Evolutionary conservation across 345 rosid species (phyloP).

Genomic region (Moringa oleifera): DNA sequence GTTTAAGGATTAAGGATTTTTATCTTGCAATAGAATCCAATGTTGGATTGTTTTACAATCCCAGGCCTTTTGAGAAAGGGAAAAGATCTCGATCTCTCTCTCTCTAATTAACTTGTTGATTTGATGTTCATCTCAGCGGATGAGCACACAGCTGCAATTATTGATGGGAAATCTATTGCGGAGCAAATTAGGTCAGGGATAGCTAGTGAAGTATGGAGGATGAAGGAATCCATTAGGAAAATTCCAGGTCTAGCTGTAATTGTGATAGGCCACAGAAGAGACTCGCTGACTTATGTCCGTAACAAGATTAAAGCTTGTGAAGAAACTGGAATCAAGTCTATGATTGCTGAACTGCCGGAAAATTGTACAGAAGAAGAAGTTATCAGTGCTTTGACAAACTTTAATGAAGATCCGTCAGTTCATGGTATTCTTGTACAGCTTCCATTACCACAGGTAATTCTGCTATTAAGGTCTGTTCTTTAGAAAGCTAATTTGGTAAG

Average conservation of each 20-base stretch:
- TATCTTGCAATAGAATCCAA: too few species aligned
- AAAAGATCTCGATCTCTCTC: neutral
- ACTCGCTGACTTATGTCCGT: constrained; percentile 72
- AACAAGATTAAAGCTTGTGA: constrained; percentile 83
- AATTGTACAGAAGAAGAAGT: constrained; percentile 54
- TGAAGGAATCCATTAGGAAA: constrained; percentile 59
- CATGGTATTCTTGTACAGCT: constrained; percentile 95
- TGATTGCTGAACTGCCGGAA: constrained; percentile 46
- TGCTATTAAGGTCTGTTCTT: constrained; percentile 10
- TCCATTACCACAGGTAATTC: constrained; percentile 81
- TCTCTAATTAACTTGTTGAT: neutral
- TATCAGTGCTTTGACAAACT: constrained; percentile 37
- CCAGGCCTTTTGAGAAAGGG: too few species aligned
- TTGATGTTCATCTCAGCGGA: constrained; percentile 30
- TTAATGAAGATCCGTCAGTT: constrained; percentile 59
- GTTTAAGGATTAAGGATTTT: too few species aligned
- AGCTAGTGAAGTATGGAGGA: constrained; percentile 54
- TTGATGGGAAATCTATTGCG: constrained; percentile 76
- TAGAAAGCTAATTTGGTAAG: constrained; percentile 1
- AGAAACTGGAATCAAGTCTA: constrained; percentile 80
- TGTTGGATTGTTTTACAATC: too few species aligned
- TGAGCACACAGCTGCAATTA: constrained; percentile 39
- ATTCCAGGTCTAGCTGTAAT: constrained; percentile 91
- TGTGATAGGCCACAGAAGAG: constrained; percentile 72
- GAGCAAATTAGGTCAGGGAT: constrained; percentile 65